Evolutionary conservation across 257 asterid genomes (phyloP), one percentile per base, ranked within the genome.

Genomic region (Solanum pimpinellifolium): DNA sequence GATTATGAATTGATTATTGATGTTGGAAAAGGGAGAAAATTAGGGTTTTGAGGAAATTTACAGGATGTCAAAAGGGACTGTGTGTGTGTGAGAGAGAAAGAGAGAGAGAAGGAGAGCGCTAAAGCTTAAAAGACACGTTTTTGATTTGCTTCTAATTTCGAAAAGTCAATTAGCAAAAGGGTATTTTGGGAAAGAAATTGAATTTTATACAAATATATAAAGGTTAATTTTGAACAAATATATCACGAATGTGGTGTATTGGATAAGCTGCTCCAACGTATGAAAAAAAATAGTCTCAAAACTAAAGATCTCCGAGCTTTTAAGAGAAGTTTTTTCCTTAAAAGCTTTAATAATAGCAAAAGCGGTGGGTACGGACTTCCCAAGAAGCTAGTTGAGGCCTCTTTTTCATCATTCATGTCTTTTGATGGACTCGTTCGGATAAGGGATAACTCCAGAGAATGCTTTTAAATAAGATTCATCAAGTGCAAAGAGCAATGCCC

Each of bases 231-330:
- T 59, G 27, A 20, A 21, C 27, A 59, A 59, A 21, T 59, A 59
- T 59, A 59, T 18, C 4, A 56, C n/a, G 4, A n/a, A 56, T 56
- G n/a, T 56, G n/a, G 65, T 56, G n/a, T 11, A 56, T 56, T 0
- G 65, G n/a, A 56, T 56, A 0, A 1, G 4, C 0, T 18, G 2
- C 2, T 56, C 11, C 65, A 0, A 9, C 0, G 1, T 47, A 49
- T 49, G 23, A 0, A 52, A 52, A 52, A 52, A 52, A 52, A 18
- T 18, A 18, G 2, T 18, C 4, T 52, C 2, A 52, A 39, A 49
- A 52, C 4, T 52, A 52, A 52, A 52, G 60, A 52, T 52, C 1
- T 52, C 1, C 0, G 18, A 52, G 9, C 60, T 52, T 0, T 9
- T 16, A 52, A 52, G 16, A 16, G 9, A 52, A 16, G 21, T 52